Evolutionary conservation across 306 rosid genomes (phyloP), one percentile per base, ranked within the genome.

Genomic region (Argentina anserina): DNA sequence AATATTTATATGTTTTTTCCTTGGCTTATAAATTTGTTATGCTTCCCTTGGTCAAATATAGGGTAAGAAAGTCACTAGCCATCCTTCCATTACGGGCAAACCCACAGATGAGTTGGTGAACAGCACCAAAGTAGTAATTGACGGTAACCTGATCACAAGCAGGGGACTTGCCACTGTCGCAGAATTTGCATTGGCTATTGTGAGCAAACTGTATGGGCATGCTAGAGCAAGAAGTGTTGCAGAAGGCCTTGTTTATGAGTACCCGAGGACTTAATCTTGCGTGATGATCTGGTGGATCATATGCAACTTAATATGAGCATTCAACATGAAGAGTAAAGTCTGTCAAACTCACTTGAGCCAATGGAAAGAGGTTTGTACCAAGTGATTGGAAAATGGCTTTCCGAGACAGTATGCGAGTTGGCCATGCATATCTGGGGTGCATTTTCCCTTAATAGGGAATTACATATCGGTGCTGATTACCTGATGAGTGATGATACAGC

Each of bases 171-270:
- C 89, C 46, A 82, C 91, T 37, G 90, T 83, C 13, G 85, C 87
- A 3, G 90, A 88, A 58, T 89, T 89, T 80, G 86, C 97, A 3
- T 74, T 94, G 90, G 91, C 85, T 80, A 83, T 94, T 78, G 87
- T 94, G 77, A 79, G 85, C 75, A 91, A 94, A 84, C 86, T 91
- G 42, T 88, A 86, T 76, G 97, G 96, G 47, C 81, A 84, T 80
- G 95, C 85, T 20, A 91, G 98, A 78, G 97, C 96, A 26, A 91
- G 92, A 88, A 91, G 98, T 81, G 95, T 94, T 37, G 97, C 98
- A 61, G 96, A 88, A 81, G 98, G 96, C 76, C 90, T 94, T 73
- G 95, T 91, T 80, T 86, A 86, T 43, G 87, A 91, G 70, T 86
- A 87, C 85, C 96, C 87, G 18, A 82, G 69, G 77, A 84, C 73